Conservation (phyloP, 2,329 filamentous ascomycete genomes). For the Scytalidium lignicola region DNA sequence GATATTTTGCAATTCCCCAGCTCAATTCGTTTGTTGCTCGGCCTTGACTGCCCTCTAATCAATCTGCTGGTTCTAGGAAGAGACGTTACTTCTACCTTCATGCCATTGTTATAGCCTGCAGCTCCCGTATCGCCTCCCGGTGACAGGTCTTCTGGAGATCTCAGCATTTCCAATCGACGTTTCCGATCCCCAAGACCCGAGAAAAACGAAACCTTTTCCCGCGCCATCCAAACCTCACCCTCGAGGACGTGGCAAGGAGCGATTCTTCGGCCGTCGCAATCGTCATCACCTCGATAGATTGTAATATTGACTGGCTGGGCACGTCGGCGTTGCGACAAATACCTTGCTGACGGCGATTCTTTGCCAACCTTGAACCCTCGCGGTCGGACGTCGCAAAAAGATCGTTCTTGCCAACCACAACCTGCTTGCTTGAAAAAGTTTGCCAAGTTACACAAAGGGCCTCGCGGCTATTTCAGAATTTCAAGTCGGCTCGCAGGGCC, state of each 20-base stretch:
- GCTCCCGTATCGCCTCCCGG: not conserved
- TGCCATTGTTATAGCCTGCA: not conserved
- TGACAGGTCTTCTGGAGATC: not conserved
- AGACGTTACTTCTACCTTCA: not conserved
- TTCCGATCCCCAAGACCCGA: not conserved
- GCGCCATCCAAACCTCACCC: not conserved
- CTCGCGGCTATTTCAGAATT: not conserved
- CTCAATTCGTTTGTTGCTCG: not conserved
- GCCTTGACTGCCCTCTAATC: not conserved
- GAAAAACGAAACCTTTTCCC: not conserved
- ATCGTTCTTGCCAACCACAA: not conserved
- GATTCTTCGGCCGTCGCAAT: not conserved
- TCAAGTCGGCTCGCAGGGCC: not conserved
- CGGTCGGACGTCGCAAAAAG: not conserved
- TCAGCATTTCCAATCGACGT: not conserved
- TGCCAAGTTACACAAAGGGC: conserved; percentile 12
- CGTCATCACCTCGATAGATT: not conserved
- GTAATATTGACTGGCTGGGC: not conserved
- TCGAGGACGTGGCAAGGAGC: not conserved
- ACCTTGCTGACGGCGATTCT: not conserved
- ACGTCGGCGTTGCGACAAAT: not conserved
- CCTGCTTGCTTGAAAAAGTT: conserved; percentile 5
- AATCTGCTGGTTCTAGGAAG: not conserved
- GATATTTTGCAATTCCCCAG: not conserved
- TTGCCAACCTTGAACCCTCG: not conserved